Conservation (phyloP, 1,284 basidiomycete genomes). For the Ganoderma leucocontextum region DNA sequence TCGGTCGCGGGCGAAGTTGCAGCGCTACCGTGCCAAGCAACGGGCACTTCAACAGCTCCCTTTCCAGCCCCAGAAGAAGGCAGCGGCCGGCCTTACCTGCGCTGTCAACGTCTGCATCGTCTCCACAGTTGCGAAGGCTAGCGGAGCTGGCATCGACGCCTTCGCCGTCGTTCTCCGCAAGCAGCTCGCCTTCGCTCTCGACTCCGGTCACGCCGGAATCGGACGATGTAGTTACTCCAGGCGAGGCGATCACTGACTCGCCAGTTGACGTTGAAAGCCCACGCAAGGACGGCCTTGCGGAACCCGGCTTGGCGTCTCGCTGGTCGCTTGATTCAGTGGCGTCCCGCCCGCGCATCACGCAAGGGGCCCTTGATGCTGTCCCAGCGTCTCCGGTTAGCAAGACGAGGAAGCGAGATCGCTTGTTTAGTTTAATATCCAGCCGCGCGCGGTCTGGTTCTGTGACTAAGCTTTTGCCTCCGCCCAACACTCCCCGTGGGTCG, state of each 20-base stretch:
- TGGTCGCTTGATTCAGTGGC: conserved; percentile 44
- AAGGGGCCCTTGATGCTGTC: conserved; percentile 26
- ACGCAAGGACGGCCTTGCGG: conserved; percentile 19
- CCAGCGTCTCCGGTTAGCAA: conserved; percentile 35
- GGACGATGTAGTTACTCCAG: conserved; percentile 24
- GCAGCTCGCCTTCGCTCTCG: conserved; percentile 27
- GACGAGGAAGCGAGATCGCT: conserved; percentile 39
- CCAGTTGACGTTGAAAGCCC: conserved; percentile 15
- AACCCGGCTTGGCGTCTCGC: conserved; percentile 37
- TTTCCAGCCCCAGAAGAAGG: conserved; percentile 31
- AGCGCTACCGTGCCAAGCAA: conserved; percentile 25
- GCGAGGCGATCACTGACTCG: conserved; percentile 27
- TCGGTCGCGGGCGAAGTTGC: conserved; percentile 29
- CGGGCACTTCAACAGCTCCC: conserved; percentile 13
- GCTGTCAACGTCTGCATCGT: conserved; percentile 41
- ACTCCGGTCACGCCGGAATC: conserved; percentile 21
- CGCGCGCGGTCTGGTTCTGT: conserved; percentile 40
- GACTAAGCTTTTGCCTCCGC: conserved; percentile 35
- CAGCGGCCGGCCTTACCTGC: conserved; percentile 36
- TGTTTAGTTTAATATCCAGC: conserved; percentile 43
- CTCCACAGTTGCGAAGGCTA: conserved; percentile 40
- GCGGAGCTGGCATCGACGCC: conserved; percentile 36
- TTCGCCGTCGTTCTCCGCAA: conserved; percentile 26
- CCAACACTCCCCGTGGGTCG: conserved; percentile 30
- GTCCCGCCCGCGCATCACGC: conserved; percentile 33